Evolutionary conservation across 257 asterid species (phyloP), one percentile per base, ranked within the genome.

Genomic region (Plantago major): DNA sequence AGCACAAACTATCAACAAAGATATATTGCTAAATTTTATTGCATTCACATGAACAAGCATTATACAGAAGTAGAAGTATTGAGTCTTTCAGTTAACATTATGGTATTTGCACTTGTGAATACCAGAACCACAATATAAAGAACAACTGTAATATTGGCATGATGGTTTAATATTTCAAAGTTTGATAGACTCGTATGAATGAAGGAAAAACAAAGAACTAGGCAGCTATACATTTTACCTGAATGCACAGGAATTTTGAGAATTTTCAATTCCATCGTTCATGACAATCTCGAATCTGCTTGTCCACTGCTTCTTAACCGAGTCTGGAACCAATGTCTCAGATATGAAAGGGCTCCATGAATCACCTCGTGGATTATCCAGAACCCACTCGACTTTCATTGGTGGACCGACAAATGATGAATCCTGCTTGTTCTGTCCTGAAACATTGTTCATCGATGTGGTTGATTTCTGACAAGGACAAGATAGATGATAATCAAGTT

Each of bases 301-400:
- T 12, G 42, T 65, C 97, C 97, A 87, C 68, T 87, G 80, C 67
- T 84, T 73, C 79, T 81, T 81, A 42, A 84, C 84, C 33, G 82
- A 63, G 48, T 79, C 88, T 1, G 92, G 81, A 67, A 87, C 67
- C 60, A 53, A 62, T 9, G 71, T 49, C 45, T 77, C 87, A 0
- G 68, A 56, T 50, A 90, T 73, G 69, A 77, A 81, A 33, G 97
- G 77, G 62, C 77, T 81, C 96, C 95, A 90, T 2, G 51, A 64
- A 43, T 81, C 88, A 57, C 87, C 96, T 63, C 44, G 69, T 33
- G 86, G 51, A 75, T 79, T 84, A 67, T 77, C 81, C 37, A 90
- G 76, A 64, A 84, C 89, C 95, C 96, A 90, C 47, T 77, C 84
- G 18, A 87, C 89, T 74, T 83, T 79, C 67, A 55, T 65, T 5